Evolutionary conservation across 805 yeast genomes (phyloP), one percentile per base, ranked within the genome.

Genomic region (Saccharomycopsis fibuligera): DNA sequence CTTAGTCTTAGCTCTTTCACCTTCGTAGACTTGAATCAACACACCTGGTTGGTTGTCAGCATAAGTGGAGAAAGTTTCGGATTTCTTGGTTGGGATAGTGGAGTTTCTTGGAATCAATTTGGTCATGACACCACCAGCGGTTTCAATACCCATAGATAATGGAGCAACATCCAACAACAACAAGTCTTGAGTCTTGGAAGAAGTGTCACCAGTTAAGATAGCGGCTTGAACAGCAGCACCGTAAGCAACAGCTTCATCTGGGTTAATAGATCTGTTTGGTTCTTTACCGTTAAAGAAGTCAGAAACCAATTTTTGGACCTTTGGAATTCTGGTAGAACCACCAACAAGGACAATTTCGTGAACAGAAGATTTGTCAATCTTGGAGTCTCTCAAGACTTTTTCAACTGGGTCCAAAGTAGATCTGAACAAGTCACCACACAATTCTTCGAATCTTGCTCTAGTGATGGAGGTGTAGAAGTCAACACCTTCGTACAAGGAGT

Each of bases 11-110:
- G 96, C 86, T 77, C 97, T 87, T 79, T 90, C 98, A 83, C 98
- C 98, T 77, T 90, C 96, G 64, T 74, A 90, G 59, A 90, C 97
- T 46, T 90, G 98, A 72, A 91, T 91, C 75, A 90, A 79, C 61
- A 91, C 98, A 86, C 97, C 96, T 65, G 98, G 97, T 78, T 91
- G 99, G 86, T 91, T 90, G 73, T 91, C 98, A 64, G 96, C 93
- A 71, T 87, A 88, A 62, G 99, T 91, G 57, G 97, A 89, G 89
- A 91, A 91, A 60, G 83, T 83, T 79, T 90, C 96, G 49, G 97
- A 89, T 78, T 91, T 91, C 84, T 90, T 91, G 69, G 96, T 86
- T 75, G 99, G 99, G 62, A 91, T 89, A 57, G 98, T 90, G 54
- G 97, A 85, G 86, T 91, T 91, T 80, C 99, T 86, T 76, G 96